phyloP scores from a whole-genome alignment of 805 yeast species.

The Saccharomycopsis selenospora region DNA sequence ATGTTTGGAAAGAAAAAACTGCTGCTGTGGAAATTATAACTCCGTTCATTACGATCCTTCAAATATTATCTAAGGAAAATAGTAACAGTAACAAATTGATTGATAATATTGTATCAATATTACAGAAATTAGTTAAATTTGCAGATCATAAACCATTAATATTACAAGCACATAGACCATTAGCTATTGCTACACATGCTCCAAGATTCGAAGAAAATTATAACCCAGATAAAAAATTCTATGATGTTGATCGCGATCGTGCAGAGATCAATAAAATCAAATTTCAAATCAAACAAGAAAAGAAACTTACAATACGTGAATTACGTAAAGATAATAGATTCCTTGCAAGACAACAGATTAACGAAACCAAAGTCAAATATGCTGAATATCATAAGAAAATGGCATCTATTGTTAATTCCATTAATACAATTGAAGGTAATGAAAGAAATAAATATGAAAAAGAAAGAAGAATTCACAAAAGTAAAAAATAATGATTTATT shows the following conservation, averaged over 20 bases:
- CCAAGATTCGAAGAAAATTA: slow-evolving; percentile 95
- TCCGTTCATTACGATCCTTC: slow-evolving; percentile 40
- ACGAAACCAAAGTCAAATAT: slow-evolving; percentile 67
- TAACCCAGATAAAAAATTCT: slow-evolving; percentile 90
- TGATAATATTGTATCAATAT: slow-evolving; percentile 34
- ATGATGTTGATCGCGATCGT: slow-evolving; percentile 74
- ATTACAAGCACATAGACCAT: slow-evolving; percentile 75
- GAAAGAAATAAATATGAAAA: slow-evolving; percentile 89
- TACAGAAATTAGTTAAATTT: slow-evolving; percentile 44
- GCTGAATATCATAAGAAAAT: slow-evolving; percentile 82
- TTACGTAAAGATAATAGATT: slow-evolving; percentile 84
- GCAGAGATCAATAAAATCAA: slow-evolving; percentile 78
- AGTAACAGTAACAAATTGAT: slow-evolving; percentile 26
- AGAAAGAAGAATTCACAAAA: slow-evolving; percentile 63
- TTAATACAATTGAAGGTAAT: slow-evolving; percentile 90
- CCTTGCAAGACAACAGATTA: slow-evolving; percentile 77
- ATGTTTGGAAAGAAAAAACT: slow-evolving; percentile 55
- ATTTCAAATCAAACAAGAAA: slow-evolving; percentile 84
- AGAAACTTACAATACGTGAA: slow-evolving; percentile 81
- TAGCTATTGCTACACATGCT: slow-evolving; percentile 75
- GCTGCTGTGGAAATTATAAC: slow-evolving; percentile 53
- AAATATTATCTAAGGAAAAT: slow-evolving; percentile 30
- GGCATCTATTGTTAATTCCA: slow-evolving; percentile 77
- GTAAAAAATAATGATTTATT: slow-evolving; percentile 21
- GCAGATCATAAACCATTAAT: slow-evolving; percentile 61